A percentile compares a stretch with the other conserved stretches of the same genome.
phyloP scores from a whole-genome alignment of 768 basidiomycete genomes.

The Auricularia sp. region DNA sequence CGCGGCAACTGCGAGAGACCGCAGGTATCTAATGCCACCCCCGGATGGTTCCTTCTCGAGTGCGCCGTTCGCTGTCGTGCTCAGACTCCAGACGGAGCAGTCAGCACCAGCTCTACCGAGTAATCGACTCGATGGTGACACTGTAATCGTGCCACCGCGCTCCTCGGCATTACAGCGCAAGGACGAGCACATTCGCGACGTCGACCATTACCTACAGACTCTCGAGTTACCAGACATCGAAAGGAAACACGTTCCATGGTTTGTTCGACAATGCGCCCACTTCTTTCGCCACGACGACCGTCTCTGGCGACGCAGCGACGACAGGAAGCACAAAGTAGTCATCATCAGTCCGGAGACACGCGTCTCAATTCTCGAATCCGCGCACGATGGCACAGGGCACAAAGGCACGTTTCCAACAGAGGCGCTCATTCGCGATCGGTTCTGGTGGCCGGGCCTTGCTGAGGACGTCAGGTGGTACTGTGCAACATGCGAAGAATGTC shows the following conservation, averaged over 20 bases:
- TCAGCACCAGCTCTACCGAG: no score
- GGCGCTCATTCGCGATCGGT: conserved; percentile 6
- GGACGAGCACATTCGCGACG: no score
- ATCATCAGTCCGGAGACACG: conserved; percentile 6
- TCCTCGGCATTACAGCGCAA: no score
- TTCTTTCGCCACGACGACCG: conserved; percentile 6
- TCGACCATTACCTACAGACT: not conserved
- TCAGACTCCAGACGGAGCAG: not conserved
- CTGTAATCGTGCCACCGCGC: no score
- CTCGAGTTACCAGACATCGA: not conserved
- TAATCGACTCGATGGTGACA: not conserved
- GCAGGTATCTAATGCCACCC: not conserved
- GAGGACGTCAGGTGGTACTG: conserved; percentile 9
- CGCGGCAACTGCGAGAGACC: not conserved
- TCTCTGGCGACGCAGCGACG: conserved; percentile 10
- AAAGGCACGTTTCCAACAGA: conserved; percentile 10
- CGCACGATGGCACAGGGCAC: conserved; percentile 15
- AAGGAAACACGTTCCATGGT: not conserved
- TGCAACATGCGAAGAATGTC: conserved; percentile 31
- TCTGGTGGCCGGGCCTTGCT: conserved; percentile 17
- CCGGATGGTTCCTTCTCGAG: not conserved
- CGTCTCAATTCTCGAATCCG: conserved; percentile 1
- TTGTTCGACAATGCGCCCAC: not conserved
- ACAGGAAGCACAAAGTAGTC: conserved; percentile 13
- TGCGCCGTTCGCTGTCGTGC: not conserved